phyloP scores from a whole-genome alignment of 768 basidiomycete species.

The Suillus tomentosus region DNA sequence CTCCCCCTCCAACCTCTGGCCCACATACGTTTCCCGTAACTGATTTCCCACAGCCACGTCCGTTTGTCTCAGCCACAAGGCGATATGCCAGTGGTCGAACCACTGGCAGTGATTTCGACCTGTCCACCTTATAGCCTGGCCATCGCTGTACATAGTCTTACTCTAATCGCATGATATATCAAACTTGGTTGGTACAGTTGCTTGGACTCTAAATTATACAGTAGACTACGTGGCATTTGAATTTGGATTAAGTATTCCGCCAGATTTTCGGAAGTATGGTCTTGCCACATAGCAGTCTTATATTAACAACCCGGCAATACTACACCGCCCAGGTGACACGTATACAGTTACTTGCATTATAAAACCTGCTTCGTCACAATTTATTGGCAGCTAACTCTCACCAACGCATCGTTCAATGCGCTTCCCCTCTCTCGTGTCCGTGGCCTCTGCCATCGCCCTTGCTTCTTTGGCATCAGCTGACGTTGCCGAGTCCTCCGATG shows the following conservation, averaged over 20 bases:
- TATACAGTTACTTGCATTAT: constrained; percentile 27
- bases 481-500: constrained; percentile 60
- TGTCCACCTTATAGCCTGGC: constrained; percentile 33
- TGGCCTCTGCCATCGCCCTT: constrained; percentile 55
- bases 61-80: constrained; percentile 51
- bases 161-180: background rate
- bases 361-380: constrained; percentile 20
- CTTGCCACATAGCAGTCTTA: no score
- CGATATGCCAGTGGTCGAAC: constrained; percentile 66
- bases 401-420: constrained; percentile 53
- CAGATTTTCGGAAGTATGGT: background rate
- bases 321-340: constrained; percentile 25
- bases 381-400: constrained; percentile 23
- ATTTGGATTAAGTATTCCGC: background rate
- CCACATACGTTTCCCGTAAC: constrained; percentile 72
- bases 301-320: background rate
- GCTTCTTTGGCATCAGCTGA: constrained; percentile 58
- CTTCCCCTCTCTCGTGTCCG: constrained; percentile 49
- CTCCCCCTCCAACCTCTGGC: constrained; percentile 65
- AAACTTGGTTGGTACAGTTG: background rate
- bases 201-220: background rate
- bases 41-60: constrained; percentile 78
- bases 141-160: background rate
- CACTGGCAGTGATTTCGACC: constrained; percentile 73
- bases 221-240: background rate